Conservation (phyloP, 148 eudicot genomes). For the Pouteria glomerata region DNA sequence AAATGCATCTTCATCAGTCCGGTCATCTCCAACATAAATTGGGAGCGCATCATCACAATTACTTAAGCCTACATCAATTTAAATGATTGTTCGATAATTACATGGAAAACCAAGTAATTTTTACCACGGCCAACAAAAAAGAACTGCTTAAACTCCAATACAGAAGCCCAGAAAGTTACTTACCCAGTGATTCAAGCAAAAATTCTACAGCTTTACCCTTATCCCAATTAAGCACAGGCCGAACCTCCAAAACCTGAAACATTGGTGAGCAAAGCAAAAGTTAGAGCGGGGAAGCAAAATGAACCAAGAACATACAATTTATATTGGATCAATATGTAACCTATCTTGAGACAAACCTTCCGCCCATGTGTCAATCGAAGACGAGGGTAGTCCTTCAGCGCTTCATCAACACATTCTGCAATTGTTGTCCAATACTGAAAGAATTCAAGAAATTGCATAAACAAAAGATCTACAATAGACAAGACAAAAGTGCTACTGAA, state of each 20-base stretch:
- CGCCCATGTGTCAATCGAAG: slow-evolving; percentile 87
- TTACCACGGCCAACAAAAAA: not conserved
- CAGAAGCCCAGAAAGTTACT: slow-evolving; percentile 13
- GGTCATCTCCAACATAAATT: slow-evolving; percentile 92
- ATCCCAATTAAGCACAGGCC: slow-evolving; percentile 92
- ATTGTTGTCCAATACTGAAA: slow-evolving; percentile 65
- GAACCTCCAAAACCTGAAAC: slow-evolving; percentile 74
- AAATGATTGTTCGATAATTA: not conserved
- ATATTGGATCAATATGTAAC: not conserved
- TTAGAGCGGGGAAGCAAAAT: not conserved
- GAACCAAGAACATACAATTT: not conserved
- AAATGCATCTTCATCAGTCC: slow-evolving; percentile 97
- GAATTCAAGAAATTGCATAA: slow-evolving; percentile 6
- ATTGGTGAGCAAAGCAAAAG: not conserved
- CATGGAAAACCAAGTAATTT: not conserved
- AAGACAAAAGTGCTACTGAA: not conserved
- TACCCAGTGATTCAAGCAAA: slow-evolving; percentile 84
- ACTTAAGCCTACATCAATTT: slow-evolving; percentile 44
- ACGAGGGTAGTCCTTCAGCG: slow-evolving; percentile 60
- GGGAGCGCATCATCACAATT: slow-evolving; percentile 78
- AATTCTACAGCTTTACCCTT: slow-evolving; percentile 98
- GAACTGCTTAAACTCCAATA: not conserved
- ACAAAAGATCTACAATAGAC: not conserved
- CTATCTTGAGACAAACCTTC: slow-evolving; percentile 34
- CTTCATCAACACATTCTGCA: slow-evolving; percentile 47